Evolutionary conservation across 495 filamentous ascomycete species (phyloP).

Genomic region (Penicillium paradoxum): DNA sequence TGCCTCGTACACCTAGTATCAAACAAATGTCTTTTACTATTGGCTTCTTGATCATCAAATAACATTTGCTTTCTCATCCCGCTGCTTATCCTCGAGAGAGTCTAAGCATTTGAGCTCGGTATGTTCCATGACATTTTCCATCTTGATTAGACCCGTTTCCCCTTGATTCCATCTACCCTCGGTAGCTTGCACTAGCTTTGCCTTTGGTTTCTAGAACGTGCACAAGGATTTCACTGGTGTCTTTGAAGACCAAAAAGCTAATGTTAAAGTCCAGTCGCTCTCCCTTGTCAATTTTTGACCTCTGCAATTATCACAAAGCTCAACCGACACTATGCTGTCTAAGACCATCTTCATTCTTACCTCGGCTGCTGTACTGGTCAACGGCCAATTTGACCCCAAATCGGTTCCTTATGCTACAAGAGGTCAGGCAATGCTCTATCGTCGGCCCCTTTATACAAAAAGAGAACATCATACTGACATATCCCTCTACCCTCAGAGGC

Average conservation of each 20-base stretch:
- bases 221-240: not conserved
- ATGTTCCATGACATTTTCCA: slow-evolving; percentile 9
- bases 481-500: slow-evolving; percentile 40
- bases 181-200: slow-evolving; percentile 7
- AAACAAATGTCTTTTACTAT: slow-evolving; percentile 2
- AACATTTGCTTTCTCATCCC: slow-evolving; percentile 5
- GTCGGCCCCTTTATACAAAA: not conserved
- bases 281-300: not conserved
- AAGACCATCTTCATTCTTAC: slow-evolving; percentile 27
- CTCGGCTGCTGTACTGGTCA: slow-evolving; percentile 30
- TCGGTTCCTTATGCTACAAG: slow-evolving; percentile 47
- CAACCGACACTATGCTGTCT: slow-evolving; percentile 24
- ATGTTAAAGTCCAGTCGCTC: not conserved
- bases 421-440: slow-evolving; percentile 26
- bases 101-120: slow-evolving; percentile 7
- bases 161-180: slow-evolving; percentile 18
- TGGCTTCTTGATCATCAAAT: slow-evolving; percentile 4
- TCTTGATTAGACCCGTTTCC: not conserved
- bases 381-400: slow-evolving; percentile 55
- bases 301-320: not conserved
- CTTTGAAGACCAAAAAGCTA: not conserved
- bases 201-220: not conserved
- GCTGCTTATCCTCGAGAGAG: slow-evolving; percentile 4
- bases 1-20: slow-evolving; percentile 2
- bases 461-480: slow-evolving; percentile 10